phyloP scores from a whole-genome alignment of 2,329 filamentous ascomycete genomes.

The Botrytis deweyae region DNA sequence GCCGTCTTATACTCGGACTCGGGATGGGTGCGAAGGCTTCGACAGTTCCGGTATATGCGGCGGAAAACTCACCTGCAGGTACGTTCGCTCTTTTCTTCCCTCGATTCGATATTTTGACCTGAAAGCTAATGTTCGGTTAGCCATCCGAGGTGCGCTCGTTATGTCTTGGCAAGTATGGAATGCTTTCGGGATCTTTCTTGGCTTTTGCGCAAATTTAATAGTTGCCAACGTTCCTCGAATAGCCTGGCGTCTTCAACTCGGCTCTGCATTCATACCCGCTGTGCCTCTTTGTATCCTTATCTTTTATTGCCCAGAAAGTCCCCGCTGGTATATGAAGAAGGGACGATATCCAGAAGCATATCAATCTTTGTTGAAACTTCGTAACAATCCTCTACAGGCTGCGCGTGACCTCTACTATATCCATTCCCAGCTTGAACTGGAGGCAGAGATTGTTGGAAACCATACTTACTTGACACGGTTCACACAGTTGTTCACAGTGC shows the following conservation, averaged over 20 bases:
- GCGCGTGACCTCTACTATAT: constrained; percentile 64
- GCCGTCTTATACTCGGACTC: constrained; percentile 57
- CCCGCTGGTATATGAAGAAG: constrained; percentile 66
- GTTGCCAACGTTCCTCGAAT: constrained; percentile 58
- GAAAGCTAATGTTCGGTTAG: neutral
- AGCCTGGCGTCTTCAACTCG: constrained; percentile 63
- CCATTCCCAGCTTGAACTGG: constrained; percentile 50
- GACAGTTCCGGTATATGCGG: constrained; percentile 52
- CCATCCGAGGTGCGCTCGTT: constrained; percentile 53
- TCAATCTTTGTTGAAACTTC: constrained; percentile 53
- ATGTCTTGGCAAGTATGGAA: constrained; percentile 54
- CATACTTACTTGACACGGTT: constrained; percentile 53
- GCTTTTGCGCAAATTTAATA: constrained; percentile 62
- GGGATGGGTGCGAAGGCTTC: constrained; percentile 60
- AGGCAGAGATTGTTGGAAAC: constrained; percentile 39
- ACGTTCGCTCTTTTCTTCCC: constrained; percentile 25
- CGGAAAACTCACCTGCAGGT: constrained; percentile 53
- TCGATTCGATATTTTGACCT: too few species aligned
- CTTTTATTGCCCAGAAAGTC: constrained; percentile 63
- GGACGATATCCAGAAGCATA: constrained; percentile 54
- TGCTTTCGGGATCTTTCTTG: constrained; percentile 66
- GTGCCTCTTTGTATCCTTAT: constrained; percentile 57
- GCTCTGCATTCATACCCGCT: constrained; percentile 64
- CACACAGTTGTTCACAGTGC: constrained; percentile 65
- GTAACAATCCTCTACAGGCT: constrained; percentile 59